Percentiles rank a stretch among this genome's conserved stretches.
These are phyloP conservation scores for Pythium utonaiense DNA, from an alignment of 352 stramenopile species.

Conservation along the genomic window DNA sequence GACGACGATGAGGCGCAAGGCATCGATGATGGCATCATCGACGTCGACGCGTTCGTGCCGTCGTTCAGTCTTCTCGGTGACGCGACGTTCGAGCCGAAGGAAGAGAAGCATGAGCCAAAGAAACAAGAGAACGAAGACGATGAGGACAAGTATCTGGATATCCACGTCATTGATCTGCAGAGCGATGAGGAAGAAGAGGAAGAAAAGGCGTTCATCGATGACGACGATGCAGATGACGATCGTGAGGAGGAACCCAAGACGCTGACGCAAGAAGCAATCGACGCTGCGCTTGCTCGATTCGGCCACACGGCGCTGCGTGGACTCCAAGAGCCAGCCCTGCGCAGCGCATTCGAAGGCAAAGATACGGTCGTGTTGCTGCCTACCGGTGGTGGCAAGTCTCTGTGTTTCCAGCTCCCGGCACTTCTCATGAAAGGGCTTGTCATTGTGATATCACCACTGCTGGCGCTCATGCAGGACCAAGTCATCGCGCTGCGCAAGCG, in stretches of 20 bases:
- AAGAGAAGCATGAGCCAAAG: neutral
- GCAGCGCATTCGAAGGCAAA: conserved; percentile 31
- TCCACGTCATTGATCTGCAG: conserved; percentile 2
- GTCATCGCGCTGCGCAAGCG: conserved; percentile 50
- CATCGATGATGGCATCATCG: conserved; percentile 2
- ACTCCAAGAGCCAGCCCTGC: conserved; percentile 36
- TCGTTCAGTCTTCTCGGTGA: neutral
- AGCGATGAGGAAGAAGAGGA: conserved; percentile 6
- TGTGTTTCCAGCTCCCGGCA: conserved; percentile 94
- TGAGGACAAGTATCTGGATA: neutral
- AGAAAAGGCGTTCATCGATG: neutral
- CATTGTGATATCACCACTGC: conserved; percentile 83
- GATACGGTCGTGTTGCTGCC: conserved; percentile 89
- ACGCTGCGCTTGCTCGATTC: conserved; percentile 34
- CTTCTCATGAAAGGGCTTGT: conserved; percentile 63
- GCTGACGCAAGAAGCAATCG: conserved; percentile 25
- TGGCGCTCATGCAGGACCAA: conserved; percentile 89
- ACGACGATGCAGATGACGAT: neutral
- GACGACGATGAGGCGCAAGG: conserved; percentile 1
- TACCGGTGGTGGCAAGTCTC: conserved; percentile 95
- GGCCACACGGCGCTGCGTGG: conserved; percentile 38
- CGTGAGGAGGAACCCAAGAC: neutral
- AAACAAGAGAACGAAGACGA: conserved; percentile 4
- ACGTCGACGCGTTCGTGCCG: neutral
- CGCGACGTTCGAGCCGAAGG: neutral